These are phyloP conservation scores for Gossypium herbaceum DNA, from an alignment of 345 rosid genomes.

Conservation along the genomic window DNA sequence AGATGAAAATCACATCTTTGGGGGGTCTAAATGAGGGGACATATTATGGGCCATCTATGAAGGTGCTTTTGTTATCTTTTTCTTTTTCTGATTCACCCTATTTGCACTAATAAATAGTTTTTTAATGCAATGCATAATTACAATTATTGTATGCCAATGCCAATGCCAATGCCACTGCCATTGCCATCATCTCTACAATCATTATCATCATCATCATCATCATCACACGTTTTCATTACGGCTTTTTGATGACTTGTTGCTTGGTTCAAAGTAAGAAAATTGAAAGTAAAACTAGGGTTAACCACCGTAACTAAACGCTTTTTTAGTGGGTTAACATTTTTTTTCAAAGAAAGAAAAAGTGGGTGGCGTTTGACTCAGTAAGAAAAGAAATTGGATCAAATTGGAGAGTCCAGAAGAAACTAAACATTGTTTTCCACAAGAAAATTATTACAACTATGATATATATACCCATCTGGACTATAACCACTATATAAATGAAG, in stretches of 20 bases:
- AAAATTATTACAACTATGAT: slow-evolving; percentile 20
- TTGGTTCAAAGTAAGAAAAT: slow-evolving; percentile 12
- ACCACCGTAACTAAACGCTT: neutral
- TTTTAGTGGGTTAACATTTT: neutral
- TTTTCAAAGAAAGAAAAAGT: too few relatives aligned
- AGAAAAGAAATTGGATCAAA: neutral
- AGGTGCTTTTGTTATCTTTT: slow-evolving; percentile 40
- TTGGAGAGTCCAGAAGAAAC: neutral
- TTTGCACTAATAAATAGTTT: slow-evolving; percentile 21
- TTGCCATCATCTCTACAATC: slow-evolving; percentile 12
- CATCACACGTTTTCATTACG: slow-evolving; percentile 10
- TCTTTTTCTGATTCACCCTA: slow-evolving; percentile 21
- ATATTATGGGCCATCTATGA: slow-evolving; percentile 46
- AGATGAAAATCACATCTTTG: slow-evolving; percentile 51
- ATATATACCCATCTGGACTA: neutral
- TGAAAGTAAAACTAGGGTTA: neutral
- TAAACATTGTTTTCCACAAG: slow-evolving; percentile 4
- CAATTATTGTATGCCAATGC: slow-evolving; percentile 8
- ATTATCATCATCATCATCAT: slow-evolving; percentile 12
- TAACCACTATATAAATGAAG: slow-evolving; percentile 20
- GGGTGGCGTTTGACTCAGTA: too few relatives aligned
- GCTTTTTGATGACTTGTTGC: slow-evolving; percentile 2
- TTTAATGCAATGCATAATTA: neutral
- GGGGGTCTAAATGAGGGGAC: slow-evolving; percentile 42
- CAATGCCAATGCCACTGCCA: slow-evolving; percentile 38